Conservation (phyloP, 2,329 filamentous ascomycete genomes). For the Neoarthrinium moseri region DNA sequence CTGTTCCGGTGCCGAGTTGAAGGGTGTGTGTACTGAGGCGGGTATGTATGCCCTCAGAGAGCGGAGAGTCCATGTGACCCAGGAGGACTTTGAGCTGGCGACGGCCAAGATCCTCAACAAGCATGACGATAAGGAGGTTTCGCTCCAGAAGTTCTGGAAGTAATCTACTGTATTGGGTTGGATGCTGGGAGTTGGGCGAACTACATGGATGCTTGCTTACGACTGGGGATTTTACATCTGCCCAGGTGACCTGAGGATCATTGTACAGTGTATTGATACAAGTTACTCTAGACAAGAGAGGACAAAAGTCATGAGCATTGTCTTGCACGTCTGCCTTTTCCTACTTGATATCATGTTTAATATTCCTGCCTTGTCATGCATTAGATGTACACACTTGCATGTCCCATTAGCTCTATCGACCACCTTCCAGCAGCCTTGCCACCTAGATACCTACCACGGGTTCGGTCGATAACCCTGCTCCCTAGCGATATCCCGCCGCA, state of each 20-base stretch:
- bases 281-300: constrained; percentile 1
- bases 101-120: constrained; percentile 99
- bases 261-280: neutral
- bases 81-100: constrained; percentile 97
- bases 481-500: too few species aligned
- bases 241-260: neutral
- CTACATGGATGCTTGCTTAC: constrained; percentile 2
- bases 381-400: too few species aligned
- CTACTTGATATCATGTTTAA: too few species aligned
- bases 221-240: neutral
- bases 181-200: constrained; percentile 6
- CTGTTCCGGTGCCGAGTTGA: constrained; percentile 94
- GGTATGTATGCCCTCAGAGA: constrained; percentile 98
- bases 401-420: too few species aligned
- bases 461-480: too few species aligned
- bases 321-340: too few species aligned
- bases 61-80: constrained; percentile 93
- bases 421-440: too few species aligned
- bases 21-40: constrained; percentile 97
- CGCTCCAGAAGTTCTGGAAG: constrained; percentile 84
- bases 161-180: constrained; percentile 33
- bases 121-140: constrained; percentile 97
- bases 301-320: neutral
- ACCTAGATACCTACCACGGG: too few species aligned
- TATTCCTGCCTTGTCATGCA: too few species aligned